Conservation (phyloP, 495 filamentous ascomycete species). For the Trichoderma orchidacearum region DNA sequence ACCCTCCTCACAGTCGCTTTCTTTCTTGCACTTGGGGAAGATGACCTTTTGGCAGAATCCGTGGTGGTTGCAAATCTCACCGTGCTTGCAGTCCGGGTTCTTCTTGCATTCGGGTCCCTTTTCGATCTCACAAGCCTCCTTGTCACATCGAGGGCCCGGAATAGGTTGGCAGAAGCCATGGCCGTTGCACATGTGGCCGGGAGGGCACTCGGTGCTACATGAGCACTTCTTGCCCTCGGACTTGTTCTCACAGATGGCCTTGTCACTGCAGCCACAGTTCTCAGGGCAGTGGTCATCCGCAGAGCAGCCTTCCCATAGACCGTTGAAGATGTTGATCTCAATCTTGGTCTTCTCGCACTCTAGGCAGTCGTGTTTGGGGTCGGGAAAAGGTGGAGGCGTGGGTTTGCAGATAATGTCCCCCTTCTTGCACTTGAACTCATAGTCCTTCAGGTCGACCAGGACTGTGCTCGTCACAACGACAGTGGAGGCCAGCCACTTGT, state of each 20-base stretch:
- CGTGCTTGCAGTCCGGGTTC: not conserved
- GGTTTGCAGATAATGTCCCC: not conserved
- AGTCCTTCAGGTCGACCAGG: not conserved
- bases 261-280: not conserved
- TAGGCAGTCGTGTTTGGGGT: not conserved
- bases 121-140: not conserved
- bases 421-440: not conserved
- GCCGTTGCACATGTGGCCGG: not conserved
- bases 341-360: not conserved
- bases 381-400: constrained; percentile 1
- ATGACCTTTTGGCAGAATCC: not conserved
- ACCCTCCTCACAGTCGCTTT: not conserved
- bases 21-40: not conserved
- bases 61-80: not conserved
- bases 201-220: not conserved
- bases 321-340: not conserved
- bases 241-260: not conserved
- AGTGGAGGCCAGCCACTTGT: not conserved
- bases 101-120: not conserved
- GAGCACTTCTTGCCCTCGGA: not conserved
- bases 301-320: not conserved
- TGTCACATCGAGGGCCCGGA: not conserved
- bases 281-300: not conserved
- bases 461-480: not conserved
- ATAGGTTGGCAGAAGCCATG: not conserved